These are phyloP conservation scores for Westerdykella sp. DNA, from an alignment of 2,329 filamentous ascomycete species.

Conservation along the genomic window DNA sequence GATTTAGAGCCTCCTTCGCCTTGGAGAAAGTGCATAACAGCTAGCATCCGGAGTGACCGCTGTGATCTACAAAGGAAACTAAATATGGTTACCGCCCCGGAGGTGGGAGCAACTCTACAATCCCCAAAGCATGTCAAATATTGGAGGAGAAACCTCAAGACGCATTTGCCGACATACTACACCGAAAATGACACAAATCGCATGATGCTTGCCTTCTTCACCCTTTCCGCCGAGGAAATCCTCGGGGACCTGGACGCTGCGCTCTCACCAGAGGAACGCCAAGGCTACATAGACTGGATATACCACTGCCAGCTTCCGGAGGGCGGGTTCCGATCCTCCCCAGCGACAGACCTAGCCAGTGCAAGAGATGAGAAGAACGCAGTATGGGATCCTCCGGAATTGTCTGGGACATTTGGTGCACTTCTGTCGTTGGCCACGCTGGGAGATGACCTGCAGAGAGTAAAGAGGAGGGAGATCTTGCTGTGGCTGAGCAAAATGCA, in stretches of 20 bases:
- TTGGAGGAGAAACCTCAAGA: slow-evolving; percentile 83
- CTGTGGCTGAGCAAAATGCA: slow-evolving; percentile 72
- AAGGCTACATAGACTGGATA: slow-evolving; percentile 65
- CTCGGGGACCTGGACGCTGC: slow-evolving; percentile 58
- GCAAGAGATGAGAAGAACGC: slow-evolving; percentile 47
- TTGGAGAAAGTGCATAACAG: no score
- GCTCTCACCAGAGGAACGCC: slow-evolving; percentile 49
- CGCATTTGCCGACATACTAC: slow-evolving; percentile 74
- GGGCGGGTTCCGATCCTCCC: slow-evolving; percentile 85
- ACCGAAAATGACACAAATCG: slow-evolving; percentile 85
- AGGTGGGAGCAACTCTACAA: slow-evolving; percentile 20
- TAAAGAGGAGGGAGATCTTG: slow-evolving; percentile 63
- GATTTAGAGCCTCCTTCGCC: no score
- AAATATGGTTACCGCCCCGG: not conserved
- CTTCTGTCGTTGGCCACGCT: slow-evolving; percentile 64
- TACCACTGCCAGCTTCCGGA: slow-evolving; percentile 76
- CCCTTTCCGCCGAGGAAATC: slow-evolving; percentile 75
- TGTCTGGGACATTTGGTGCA: slow-evolving; percentile 86
- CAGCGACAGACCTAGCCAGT: slow-evolving; percentile 56
- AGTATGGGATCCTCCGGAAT: slow-evolving; percentile 67
- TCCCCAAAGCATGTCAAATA: slow-evolving; percentile 67
- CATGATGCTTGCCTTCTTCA: slow-evolving; percentile 85
- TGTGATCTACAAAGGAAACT: not conserved
- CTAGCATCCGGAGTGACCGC: no score
- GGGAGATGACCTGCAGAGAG: slow-evolving; percentile 54